Base-by-base conservation (phyloP, 2,329 filamentous ascomycete species). In the Pestalotiopsis sp. region DNA sequence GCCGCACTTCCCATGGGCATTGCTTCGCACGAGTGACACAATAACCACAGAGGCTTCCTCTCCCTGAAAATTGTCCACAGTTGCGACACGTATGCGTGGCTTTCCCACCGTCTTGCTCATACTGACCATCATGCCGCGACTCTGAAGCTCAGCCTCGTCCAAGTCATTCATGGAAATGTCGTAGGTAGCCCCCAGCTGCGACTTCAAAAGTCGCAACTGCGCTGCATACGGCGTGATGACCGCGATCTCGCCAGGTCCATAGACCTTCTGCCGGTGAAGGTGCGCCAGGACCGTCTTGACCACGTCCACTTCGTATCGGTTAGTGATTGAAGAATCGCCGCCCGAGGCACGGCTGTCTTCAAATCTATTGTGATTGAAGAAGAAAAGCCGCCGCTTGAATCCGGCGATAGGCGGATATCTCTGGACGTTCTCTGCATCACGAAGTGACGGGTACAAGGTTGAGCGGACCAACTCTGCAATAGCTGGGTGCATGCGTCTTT, bases 21-120 rank as follows among this genome's bases (percentile, higher is more conserved):
- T 95, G 78, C 91, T 93, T 56, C 92, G 86, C 0, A 94, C 91
- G 0, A 95, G 81, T 0, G 90, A 92, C 0, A 94, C 81, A 4
- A 95, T 82, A 0, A 95, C 83, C 11, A 95, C 81, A 63, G 92
- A 90, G 1, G 89, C 90, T 74, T 95, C 91, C 74, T 95, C 92
- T 0, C 92, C 92, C 72, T 95, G 91, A 68, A 93, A 94, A 71
- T 94, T 94, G 76, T 93, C 90, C 0, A 94, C 86, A 0, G 90
- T 94, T 0, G 90, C 89, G 0, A 91, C 77, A 4, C 87, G 81
- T 3, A 92, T 76, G 1, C 81, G 81, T 25, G 86, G 80, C 0
- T 85, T 74, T 0, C 90, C 79, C 0, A 79, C 82, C 4, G 79
- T n/a, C 67, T 12, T 41, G 7, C 68, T 27, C 12, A 41, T 27